These are phyloP conservation scores for Tarenaya hassleriana DNA, from an alignment of 345 rosid species.

Conservation along the genomic window DNA sequence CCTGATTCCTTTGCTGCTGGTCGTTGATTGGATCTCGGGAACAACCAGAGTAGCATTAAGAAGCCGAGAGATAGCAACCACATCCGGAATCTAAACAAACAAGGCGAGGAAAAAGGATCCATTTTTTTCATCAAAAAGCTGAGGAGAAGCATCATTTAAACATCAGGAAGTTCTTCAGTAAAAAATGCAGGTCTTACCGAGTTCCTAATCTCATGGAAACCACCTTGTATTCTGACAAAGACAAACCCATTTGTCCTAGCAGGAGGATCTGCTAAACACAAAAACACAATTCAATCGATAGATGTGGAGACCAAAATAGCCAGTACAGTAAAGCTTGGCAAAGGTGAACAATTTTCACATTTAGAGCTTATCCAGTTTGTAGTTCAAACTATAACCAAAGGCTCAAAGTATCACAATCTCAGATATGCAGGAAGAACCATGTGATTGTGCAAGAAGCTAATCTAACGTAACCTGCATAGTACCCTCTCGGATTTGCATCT, in stretches of 20 bases:
- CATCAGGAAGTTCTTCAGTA: background rate
- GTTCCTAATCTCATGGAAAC: conserved; percentile 94
- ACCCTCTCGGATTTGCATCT: conserved; percentile 75
- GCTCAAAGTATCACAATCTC: background rate
- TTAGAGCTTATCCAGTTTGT: background rate
- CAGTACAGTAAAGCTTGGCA: background rate
- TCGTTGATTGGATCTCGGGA: conserved; percentile 97
- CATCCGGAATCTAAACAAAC: conserved; percentile 58
- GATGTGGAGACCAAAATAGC: background rate
- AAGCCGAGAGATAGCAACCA: conserved; percentile 75
- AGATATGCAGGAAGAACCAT: conserved; percentile 16
- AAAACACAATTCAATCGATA: background rate
- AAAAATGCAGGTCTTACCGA: conserved; percentile 51
- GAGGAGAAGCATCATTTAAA: conserved; percentile 11
- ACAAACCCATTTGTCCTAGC: conserved; percentile 57
- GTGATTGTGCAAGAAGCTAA: background rate
- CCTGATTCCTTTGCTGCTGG: conserved; percentile 99
- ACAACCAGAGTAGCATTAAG: conserved; percentile 86
- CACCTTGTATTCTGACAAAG: conserved; percentile 95
- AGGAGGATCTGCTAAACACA: conserved; percentile 49
- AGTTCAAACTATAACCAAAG: background rate
- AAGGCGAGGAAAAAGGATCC: conserved; percentile 14
- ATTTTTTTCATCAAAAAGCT: no score
- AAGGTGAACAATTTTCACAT: background rate
- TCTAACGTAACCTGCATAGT: conserved; percentile 49